Evolutionary conservation across 192 early-diverging fungal species (phyloP), one percentile per base, ranked within the genome.

Genomic region (Umbelopsis vinacea): DNA sequence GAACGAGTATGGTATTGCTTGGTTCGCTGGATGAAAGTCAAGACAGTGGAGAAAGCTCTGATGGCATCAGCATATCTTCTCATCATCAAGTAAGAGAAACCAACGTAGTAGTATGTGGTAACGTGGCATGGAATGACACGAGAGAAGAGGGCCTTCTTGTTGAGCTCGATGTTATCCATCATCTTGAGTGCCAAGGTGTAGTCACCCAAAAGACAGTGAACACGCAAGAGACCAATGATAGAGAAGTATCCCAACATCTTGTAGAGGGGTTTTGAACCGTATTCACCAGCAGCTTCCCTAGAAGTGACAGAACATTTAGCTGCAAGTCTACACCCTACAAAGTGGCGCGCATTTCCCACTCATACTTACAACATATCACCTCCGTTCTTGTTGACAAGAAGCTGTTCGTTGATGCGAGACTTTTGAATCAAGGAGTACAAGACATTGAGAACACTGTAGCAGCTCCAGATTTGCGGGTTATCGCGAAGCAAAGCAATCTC

Each of bases 51-150:
- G 83, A 97, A 95, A 9, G 93, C 89, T 76, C 91, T 92, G 84
- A 96, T 94, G 60, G 97, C 97, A 76, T 98, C 97, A 46, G 94
- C 89, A 76, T 97, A 98, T 73, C 97, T 87, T 53, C 95, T 86
- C 94, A 97, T 94, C 97, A 98, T 98, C 93, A 97, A 90, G 86
- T 97, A 98, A 38, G 95, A 89, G 78, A 98, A 97, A 47, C 95
- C 97, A 40, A 97, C 93, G 82, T 97, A 97, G 86, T 98, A 98
- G 87, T 93, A 97, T 11, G 95, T 94, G 21, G 95, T 96, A 38
- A 98, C 94, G 76, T 98, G 95, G 86, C 96, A 97, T 6, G 95
- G 95, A n/a, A 94, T 96, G 6, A 98, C 96, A 40, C 97, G 89
- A 21, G 96, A 91, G 84, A 95, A 97, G 69, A 97, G 89, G 23